A percentile compares a stretch with the other conserved stretches of the same genome.
Evolutionary conservation across 352 stramenopile genomes (phyloP).

Genomic region (Pythium insidiosum): DNA sequence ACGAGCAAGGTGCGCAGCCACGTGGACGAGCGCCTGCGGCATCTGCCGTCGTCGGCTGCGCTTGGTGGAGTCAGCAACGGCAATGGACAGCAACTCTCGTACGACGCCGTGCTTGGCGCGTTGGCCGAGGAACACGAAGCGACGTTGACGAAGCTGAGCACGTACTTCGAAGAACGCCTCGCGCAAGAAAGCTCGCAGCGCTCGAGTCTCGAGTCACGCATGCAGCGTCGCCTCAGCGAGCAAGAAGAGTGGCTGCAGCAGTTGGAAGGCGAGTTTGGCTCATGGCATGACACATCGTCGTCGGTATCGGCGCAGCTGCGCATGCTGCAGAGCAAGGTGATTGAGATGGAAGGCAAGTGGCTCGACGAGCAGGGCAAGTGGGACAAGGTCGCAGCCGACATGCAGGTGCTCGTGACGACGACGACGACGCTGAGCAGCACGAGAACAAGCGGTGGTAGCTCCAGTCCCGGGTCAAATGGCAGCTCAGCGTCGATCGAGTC

Average conservation of each 20-base stretch:
- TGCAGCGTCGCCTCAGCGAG: slow-evolving; percentile 44
- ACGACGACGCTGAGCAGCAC: neutral
- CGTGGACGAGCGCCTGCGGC: slow-evolving; percentile 11
- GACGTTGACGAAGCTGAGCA: slow-evolving; percentile 53
- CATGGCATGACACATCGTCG: slow-evolving; percentile 34
- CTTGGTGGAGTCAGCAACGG: too few species aligned
- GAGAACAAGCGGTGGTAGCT: slow-evolving; percentile 16
- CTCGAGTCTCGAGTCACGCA: slow-evolving; percentile 43
- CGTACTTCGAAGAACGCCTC: slow-evolving; percentile 56
- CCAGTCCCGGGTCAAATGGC: slow-evolving; percentile 10
- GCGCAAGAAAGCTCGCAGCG: slow-evolving; percentile 56
- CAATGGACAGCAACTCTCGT: too few species aligned
- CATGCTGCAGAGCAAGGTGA: slow-evolving; percentile 19
- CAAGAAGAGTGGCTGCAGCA: slow-evolving; percentile 80
- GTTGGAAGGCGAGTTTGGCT: slow-evolving; percentile 58
- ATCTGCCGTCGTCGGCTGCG: neutral
- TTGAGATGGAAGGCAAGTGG: slow-evolving; percentile 21
- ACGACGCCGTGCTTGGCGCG: slow-evolving; percentile 39
- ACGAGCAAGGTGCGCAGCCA: slow-evolving; percentile 3
- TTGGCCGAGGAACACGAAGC: slow-evolving; percentile 66
- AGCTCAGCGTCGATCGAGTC: slow-evolving; percentile 2
- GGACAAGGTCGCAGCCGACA: slow-evolving; percentile 14
- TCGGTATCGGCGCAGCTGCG: slow-evolving; percentile 23
- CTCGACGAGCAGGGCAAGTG: slow-evolving; percentile 18
- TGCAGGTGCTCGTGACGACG: neutral